Evolutionary conservation across 78 protist species (phyloP).

Genomic region (Dictyostelium capitatum): DNA sequence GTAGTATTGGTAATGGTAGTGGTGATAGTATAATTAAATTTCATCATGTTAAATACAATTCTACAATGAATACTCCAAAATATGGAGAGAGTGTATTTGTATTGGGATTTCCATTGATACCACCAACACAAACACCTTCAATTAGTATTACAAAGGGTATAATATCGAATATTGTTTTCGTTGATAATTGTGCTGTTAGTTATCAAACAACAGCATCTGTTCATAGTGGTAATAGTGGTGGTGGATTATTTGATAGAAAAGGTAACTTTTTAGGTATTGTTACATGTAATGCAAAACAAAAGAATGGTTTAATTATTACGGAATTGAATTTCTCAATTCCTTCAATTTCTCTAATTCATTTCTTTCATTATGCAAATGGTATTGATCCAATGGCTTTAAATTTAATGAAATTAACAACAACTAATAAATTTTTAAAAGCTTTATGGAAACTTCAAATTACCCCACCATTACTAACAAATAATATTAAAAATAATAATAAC

Average conservation of each 20-base stretch:
- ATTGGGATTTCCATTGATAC: conserved; percentile 65
- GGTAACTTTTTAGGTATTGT: conserved; percentile 74
- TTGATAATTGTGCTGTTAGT: conserved; percentile 53
- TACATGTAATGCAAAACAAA: conserved; percentile 78
- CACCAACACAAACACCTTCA: conserved; percentile 66
- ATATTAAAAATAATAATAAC: not conserved
- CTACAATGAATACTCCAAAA: conserved; percentile 18
- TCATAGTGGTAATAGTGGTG: conserved; percentile 75
- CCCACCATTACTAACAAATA: conserved; percentile 27
- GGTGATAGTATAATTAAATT: not conserved
- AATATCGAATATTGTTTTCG: conserved; percentile 60
- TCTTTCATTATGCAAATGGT: conserved; percentile 63
- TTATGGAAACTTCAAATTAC: conserved; percentile 80
- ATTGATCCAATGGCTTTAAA: conserved; percentile 20
- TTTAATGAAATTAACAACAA: conserved; percentile 27
- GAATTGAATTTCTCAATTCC: conserved; percentile 72
- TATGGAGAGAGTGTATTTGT: conserved; percentile 51
- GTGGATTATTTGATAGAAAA: conserved; percentile 70
- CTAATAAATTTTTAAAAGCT: conserved; percentile 63
- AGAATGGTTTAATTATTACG: conserved; percentile 70
- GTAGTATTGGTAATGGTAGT: not conserved
- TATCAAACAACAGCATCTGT: conserved; percentile 80
- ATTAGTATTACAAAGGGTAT: conserved; percentile 44
- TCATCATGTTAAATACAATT: conserved; percentile 54
- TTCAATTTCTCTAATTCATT: conserved; percentile 22